phyloP scores from a whole-genome alignment of 1,284 basidiomycete species.

The Cutaneotrichosporon spelunceum region DNA sequence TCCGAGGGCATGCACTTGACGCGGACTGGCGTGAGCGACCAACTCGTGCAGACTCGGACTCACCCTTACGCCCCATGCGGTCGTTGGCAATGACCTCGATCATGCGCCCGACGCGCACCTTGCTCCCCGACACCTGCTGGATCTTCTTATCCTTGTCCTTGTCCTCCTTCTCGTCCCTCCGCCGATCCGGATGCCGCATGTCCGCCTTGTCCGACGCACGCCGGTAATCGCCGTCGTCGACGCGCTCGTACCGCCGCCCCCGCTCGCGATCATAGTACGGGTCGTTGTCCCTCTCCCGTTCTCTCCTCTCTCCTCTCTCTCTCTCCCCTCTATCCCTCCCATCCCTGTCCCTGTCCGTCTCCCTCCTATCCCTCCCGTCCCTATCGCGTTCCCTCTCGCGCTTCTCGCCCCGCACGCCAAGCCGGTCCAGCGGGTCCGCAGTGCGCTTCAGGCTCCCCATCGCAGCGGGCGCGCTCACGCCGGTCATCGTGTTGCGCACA shows the following conservation, averaged over 20 bases:
- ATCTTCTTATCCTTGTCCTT: background rate
- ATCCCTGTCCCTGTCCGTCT: slow-evolving; percentile 20
- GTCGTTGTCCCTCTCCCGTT: slow-evolving; percentile 13
- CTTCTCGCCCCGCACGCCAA: slow-evolving; percentile 27
- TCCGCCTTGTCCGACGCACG: slow-evolving; percentile 1
- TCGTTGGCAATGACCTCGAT: slow-evolving; percentile 93
- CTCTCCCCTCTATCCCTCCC: too few relatives aligned
- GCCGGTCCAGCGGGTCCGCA: slow-evolving; percentile 42
- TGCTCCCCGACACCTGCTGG: slow-evolving; percentile 15
- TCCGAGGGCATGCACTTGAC: slow-evolving; percentile 92
- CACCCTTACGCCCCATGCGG: slow-evolving; percentile 92
- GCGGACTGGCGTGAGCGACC: slow-evolving; percentile 60
- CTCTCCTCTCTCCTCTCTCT: slow-evolving; percentile 11
- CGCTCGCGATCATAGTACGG: slow-evolving; percentile 15
- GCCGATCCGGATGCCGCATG: slow-evolving; percentile 10
- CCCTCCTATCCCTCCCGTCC: background rate
- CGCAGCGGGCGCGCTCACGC: slow-evolving; percentile 25
- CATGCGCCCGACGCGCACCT: slow-evolving; percentile 39
- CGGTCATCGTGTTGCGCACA: slow-evolving; percentile 47
- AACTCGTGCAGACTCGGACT: slow-evolving; percentile 14
- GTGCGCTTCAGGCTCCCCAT: slow-evolving; percentile 39
- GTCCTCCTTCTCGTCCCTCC: slow-evolving; percentile 10
- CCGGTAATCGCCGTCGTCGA: slow-evolving; percentile 1
- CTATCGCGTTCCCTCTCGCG: slow-evolving; percentile 18
- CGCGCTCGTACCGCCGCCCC: background rate